Evolutionary conservation across 495 filamentous ascomycete species (phyloP).

Genomic region (Hypomontagnella submonticulosa): DNA sequence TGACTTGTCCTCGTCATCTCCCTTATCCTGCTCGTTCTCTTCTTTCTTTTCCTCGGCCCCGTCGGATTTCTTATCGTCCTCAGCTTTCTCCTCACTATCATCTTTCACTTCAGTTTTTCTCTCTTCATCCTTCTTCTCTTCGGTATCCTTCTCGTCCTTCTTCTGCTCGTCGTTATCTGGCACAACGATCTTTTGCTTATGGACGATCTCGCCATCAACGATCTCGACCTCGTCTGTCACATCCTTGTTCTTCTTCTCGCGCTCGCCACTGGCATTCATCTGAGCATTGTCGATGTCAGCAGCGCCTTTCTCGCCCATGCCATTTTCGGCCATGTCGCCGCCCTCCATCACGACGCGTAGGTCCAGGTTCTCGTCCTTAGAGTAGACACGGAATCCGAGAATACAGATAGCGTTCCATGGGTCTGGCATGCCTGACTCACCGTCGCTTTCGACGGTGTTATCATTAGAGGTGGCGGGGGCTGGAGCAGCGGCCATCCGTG

Average conservation of each 20-base stretch:
- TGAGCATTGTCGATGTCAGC: slow-evolving; percentile 62
- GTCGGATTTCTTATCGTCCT: slow-evolving; percentile 26
- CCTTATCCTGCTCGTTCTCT: slow-evolving; percentile 9
- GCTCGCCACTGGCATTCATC: slow-evolving; percentile 60
- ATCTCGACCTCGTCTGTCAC: slow-evolving; percentile 47
- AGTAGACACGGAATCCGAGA: slow-evolving; percentile 61
- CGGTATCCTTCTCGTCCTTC: slow-evolving; percentile 25
- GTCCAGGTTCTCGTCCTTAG: slow-evolving; percentile 59
- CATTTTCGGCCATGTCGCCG: slow-evolving; percentile 59
- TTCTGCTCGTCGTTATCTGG: slow-evolving; percentile 46
- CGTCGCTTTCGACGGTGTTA: slow-evolving; percentile 52
- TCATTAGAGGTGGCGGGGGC: slow-evolving; percentile 44
- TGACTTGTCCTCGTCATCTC: slow-evolving; percentile 17
- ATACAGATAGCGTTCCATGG: slow-evolving; percentile 65
- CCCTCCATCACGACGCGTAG: slow-evolving; percentile 61
- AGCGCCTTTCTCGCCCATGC: slow-evolving; percentile 63
- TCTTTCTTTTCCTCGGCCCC: slow-evolving; percentile 26
- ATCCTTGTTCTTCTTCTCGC: slow-evolving; percentile 46
- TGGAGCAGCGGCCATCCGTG: slow-evolving; percentile 47
- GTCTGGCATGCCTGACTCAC: slow-evolving; percentile 59
- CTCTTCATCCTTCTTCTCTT: slow-evolving; percentile 43
- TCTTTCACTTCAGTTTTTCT: slow-evolving; percentile 36
- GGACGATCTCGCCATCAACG: slow-evolving; percentile 52
- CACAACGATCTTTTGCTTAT: slow-evolving; percentile 52
- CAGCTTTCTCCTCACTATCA: slow-evolving; percentile 26